A percentile compares a stretch with the other conserved stretches of the same genome.
Conservation (phyloP, 179 eudicot genomes). For the Sideroxylon spinosum region DNA sequence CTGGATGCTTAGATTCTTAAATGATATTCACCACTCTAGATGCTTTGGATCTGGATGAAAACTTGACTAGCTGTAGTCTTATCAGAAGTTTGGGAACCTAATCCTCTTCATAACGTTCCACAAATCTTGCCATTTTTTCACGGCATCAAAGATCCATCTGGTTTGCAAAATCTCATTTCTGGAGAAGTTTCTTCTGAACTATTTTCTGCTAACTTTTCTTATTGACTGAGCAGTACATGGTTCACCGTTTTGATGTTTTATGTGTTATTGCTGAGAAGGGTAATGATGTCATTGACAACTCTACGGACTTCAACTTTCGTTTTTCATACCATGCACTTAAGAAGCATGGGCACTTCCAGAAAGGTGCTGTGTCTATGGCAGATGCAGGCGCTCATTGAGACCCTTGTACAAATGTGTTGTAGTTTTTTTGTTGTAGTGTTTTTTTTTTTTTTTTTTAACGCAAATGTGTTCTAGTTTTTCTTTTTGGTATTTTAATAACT, state of each 20-base stretch:
- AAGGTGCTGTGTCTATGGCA: no score
- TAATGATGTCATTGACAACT: no score
- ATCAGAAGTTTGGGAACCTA: not conserved
- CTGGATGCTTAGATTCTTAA: not conserved
- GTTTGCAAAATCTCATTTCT: not conserved
- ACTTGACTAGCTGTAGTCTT: not conserved
- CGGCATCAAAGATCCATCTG: not conserved
- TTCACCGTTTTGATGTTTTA: not conserved
- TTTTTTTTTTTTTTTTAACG: no score
- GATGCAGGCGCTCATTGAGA: no score
- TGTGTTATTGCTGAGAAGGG: no score
- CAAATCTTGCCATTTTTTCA: not conserved
- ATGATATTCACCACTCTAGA: not conserved
- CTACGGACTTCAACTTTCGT: no score
- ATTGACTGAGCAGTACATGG: not conserved
- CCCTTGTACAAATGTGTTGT: no score
- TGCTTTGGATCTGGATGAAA: not conserved
- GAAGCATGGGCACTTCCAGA: no score
- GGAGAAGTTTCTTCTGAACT: not conserved
- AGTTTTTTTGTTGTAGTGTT: no score
- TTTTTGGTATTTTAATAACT: no score
- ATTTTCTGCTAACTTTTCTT: not conserved
- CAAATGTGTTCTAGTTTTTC: no score
- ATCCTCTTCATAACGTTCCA: not conserved
- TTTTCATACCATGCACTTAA: no score